A percentile compares a stretch with the other conserved stretches of the same genome.
Evolutionary conservation across 1,284 basidiomycete genomes (phyloP).

Genomic region (Trametes hirsuta): DNA sequence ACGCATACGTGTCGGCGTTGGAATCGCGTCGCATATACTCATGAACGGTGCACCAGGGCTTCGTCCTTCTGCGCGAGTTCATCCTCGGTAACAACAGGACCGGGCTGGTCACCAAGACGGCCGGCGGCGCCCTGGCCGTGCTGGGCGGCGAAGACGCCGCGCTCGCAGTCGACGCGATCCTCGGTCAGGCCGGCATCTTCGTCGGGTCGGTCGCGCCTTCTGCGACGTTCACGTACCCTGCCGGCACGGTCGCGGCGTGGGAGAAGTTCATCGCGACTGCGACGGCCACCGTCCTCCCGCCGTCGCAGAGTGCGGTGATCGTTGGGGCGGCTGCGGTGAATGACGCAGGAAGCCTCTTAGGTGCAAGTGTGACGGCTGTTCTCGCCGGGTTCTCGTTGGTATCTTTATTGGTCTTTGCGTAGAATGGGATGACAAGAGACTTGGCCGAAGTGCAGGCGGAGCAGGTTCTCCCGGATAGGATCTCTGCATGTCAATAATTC

Average conservation of each 20-base stretch:
- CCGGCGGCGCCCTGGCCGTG: slow-evolving; percentile 10
- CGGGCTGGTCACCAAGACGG: slow-evolving; percentile 27
- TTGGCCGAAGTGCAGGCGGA: neutral
- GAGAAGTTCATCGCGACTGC: slow-evolving; percentile 37
- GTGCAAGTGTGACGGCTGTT: neutral
- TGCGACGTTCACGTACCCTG: slow-evolving; percentile 26
- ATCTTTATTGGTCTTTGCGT: slow-evolving; percentile 6
- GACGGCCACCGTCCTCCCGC: slow-evolving; percentile 18
- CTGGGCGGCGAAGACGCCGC: slow-evolving; percentile 57
- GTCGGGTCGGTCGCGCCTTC: slow-evolving; percentile 28
- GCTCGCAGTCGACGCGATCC: slow-evolving; percentile 45
- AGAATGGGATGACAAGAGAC: neutral
- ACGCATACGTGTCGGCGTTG: slow-evolving; percentile 26
- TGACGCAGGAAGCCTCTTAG: neutral
- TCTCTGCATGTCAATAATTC: no score
- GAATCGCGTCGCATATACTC: neutral
- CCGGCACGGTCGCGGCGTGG: slow-evolving; percentile 60
- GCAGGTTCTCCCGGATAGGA: neutral
- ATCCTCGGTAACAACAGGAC: slow-evolving; percentile 34
- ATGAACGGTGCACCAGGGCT: slow-evolving; percentile 17
- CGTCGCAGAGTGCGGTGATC: neutral
- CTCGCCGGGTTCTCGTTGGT: slow-evolving; percentile 8
- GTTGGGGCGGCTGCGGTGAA: neutral
- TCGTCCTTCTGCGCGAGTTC: slow-evolving; percentile 34
- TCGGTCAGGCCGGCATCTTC: slow-evolving; percentile 37